Conservation (phyloP, 768 basidiomycete genomes). For the Hygrophorus pudorinus region DNA sequence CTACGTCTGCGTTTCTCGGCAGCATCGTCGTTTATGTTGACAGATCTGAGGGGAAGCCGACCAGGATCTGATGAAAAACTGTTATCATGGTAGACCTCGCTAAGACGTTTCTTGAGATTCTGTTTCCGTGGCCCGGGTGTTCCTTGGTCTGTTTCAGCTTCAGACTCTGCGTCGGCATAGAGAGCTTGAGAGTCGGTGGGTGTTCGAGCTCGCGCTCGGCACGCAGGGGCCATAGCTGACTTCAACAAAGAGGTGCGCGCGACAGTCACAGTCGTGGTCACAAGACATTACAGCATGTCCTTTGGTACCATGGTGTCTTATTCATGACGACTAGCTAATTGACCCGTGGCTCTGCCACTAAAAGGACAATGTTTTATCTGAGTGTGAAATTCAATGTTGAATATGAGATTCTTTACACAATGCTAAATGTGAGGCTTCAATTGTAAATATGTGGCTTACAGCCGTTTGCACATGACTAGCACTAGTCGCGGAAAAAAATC, state of each 20-base stretch:
- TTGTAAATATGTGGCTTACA: too few relatives aligned
- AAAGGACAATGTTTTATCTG: too few relatives aligned
- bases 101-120: conserved; percentile 46
- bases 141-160: conserved; percentile 28
- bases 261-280: conserved; percentile 2
- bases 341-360: too few relatives aligned
- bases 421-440: too few relatives aligned
- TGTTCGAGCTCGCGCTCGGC: conserved; percentile 1
- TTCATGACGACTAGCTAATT: too few relatives aligned
- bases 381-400: too few relatives aligned
- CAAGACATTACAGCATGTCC: neutral
- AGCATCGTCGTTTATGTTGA: conserved; percentile 71
- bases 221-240: conserved; percentile 1
- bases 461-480: too few relatives aligned
- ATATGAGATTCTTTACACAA: too few relatives aligned
- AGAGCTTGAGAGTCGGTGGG: conserved; percentile 20
- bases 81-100: conserved; percentile 43
- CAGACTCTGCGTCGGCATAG: conserved; percentile 25
- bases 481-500: too few relatives aligned
- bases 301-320: too few relatives aligned
- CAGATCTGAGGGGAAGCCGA: conserved; percentile 31
- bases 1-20: conserved; percentile 79
- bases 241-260: neutral
- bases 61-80: conserved; percentile 27
- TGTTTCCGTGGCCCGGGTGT: conserved; percentile 30